Evolutionary conservation across 2,329 filamentous ascomycete genomes (phyloP), one percentile per base, ranked within the genome.

Genomic region (Xylaria sp.): DNA sequence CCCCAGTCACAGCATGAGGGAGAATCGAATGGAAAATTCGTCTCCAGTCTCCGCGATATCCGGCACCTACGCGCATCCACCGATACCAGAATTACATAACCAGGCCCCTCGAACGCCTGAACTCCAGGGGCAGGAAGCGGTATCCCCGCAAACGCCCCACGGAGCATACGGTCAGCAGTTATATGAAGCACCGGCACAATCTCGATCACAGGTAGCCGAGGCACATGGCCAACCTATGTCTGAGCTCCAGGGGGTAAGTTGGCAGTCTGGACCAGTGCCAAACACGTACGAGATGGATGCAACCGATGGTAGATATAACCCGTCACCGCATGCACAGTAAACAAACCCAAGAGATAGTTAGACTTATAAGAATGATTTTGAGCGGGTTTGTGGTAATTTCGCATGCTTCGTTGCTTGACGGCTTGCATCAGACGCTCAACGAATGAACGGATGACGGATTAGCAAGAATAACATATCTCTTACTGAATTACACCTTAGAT

Each of bases 1-100:
- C 61, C 68, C 68, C 0, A 71, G 70, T 28, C 63, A 66, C 8
- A 72, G 64, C 34, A 65, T 60, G 8, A 30, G 56, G 30, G 73
- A 74, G 30, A 30, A 15, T 8, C 72, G 69, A 12, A 63, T 56
- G n/a, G 70, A 76, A 4, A 73, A 72, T 55, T 46, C 74, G 18
- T 76, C 75, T 4, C 75, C 75, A 3, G 65, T 76, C 36, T 75
- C 75, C 32, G 68, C 76, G 15, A 62, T 76, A 41, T 75, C 75
- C n/a, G 65, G 69, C 10, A 46, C 72, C 32, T 71, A 68, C 18
- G 63, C 67, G 10, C 69, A 69, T 53, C 65, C 67, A 5, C 65
- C 67, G n/a, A 65, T 69, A 46, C 30, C 72, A 10, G 73, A 75
- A 59, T 66, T 74, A 36, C 71, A 75, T 25, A 66, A 60, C 43